These are phyloP conservation scores for Arthrinium phaeospermum DNA, from an alignment of 2,329 filamentous ascomycete species.

Conservation along the genomic window DNA sequence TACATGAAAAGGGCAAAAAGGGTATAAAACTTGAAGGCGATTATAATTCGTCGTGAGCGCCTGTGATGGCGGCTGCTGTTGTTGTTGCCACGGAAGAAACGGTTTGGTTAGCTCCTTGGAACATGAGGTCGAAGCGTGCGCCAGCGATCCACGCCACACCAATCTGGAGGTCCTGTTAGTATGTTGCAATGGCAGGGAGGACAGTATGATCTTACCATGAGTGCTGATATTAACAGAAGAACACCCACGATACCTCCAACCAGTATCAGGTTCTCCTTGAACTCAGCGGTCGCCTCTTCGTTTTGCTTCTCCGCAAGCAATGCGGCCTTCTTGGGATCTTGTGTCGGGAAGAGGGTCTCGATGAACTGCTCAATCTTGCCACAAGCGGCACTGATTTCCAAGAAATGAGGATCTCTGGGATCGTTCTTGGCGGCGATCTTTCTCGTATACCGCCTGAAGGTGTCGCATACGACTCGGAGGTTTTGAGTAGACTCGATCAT, in stretches of 20 bases:
- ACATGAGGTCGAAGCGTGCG: conserved; percentile 78
- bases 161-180: conserved; percentile 58
- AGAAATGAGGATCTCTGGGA: conserved; percentile 87
- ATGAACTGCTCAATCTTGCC: conserved; percentile 96
- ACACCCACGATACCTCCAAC: conserved; percentile 69
- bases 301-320: conserved; percentile 43
- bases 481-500: conserved; percentile 96
- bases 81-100: background rate
- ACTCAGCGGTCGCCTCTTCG: conserved; percentile 41
- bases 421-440: conserved; percentile 94
- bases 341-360: conserved; percentile 87
- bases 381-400: conserved; percentile 89
- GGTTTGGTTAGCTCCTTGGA: conserved; percentile 32
- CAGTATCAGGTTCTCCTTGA: conserved; percentile 67
- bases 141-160: conserved; percentile 79
- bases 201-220: conserved; percentile 72
- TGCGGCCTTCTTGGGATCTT: conserved; percentile 69
- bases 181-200: conserved; percentile 14
- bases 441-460: conserved; percentile 79
- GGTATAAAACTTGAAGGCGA: background rate
- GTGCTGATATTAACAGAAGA: conserved; percentile 71
- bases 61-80: conserved; percentile 19
- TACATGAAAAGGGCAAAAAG: conserved; percentile 16
- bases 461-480: conserved; percentile 77
- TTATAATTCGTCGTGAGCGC: conserved; percentile 47